phyloP scores from a whole-genome alignment of 441 rosid species.

The Erysimum cheiri region DNA sequence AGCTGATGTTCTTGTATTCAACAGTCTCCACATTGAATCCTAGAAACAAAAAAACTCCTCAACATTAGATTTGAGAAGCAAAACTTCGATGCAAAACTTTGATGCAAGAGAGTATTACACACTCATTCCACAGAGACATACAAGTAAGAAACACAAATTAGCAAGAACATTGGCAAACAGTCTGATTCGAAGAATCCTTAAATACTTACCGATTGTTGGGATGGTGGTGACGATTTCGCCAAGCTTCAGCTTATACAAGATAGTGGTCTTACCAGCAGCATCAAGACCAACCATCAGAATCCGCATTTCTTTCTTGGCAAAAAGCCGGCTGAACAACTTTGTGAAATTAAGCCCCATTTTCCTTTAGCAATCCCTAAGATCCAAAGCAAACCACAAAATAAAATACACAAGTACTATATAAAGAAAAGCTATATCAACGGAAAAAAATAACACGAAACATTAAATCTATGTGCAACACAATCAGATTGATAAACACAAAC shows the following conservation, averaged over 20 bases:
- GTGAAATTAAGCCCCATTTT: constrained; percentile 50
- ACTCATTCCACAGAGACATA: constrained; percentile 3
- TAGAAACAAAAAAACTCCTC: constrained; percentile 7
- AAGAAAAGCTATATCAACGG: background rate
- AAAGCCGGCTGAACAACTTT: constrained; percentile 49
- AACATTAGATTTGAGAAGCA: background rate
- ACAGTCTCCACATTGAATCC: constrained; percentile 51
- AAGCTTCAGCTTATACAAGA: constrained; percentile 49
- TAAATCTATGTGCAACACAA: constrained; percentile 8
- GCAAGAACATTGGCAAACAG: background rate
- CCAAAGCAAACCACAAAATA: background rate
- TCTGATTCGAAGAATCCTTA: background rate
- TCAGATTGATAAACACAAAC: constrained; percentile 7
- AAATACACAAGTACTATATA: background rate
- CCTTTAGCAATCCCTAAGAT: constrained; percentile 24
- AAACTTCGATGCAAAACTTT: background rate
- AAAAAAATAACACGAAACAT: background rate
- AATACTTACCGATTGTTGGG: constrained; percentile 45
- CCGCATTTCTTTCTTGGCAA: constrained; percentile 51
- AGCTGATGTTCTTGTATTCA: constrained; percentile 51
- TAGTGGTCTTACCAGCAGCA: constrained; percentile 54
- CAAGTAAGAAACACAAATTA: constrained; percentile 11
- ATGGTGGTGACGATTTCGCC: constrained; percentile 51
- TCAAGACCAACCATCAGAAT: constrained; percentile 53
- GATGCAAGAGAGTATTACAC: background rate